Base-by-base conservation (phyloP, 495 filamentous ascomycete species). In the Trichocladium uniseriatum region DNA sequence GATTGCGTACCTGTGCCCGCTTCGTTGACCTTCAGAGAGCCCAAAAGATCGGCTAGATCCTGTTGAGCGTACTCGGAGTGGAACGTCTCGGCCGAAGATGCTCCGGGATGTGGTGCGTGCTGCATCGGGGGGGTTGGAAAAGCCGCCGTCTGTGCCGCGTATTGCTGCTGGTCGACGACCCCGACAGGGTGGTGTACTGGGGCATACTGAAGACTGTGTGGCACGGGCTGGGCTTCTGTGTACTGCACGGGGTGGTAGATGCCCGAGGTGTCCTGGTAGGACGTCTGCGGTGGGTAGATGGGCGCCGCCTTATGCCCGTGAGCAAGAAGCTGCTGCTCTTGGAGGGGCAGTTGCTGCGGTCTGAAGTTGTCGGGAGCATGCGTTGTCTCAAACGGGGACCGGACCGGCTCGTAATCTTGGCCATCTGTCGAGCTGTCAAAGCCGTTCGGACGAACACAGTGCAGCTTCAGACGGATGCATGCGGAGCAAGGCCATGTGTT, bases 401-500 rank as follows among this genome's bases (percentile, higher is more conserved):
- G 65, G 28, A 69, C 52, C n/a, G 67, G 61, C 29, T 77, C 76
- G 47, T 76, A 78, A 3, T 64, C 61, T 18, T 69, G 66, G 14
- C 65, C 45, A 22, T 73, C 77, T 41, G 71, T 2, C 31, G 31
- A 61, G 45, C 84, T 80, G 56, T 97, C 91, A 61, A 92, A 88
- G 40, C 94, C 81, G 45, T 87, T 90, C 4, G 92, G 92, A 42
- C 90, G 89, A 31, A 94, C 83, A 62, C 92, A 99, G 53, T 91
- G 84, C 51, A 96, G 74, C 69, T 96, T 96, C 45, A 97, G 72
- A 41, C 92, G 83, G 43, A 86, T 82, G 63, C 92, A 99, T 32
- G 92, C 88, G 48, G 89, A 89, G 63, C 92, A 99, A 10, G 92
- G 92, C 92, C 92, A 99, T 21, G 89, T 86, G 68, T 99, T 97